Evolutionary conservation across 2,329 filamentous ascomycete genomes (phyloP), one percentile per base, ranked within the genome.

Genomic region (Colletotrichum sp.): DNA sequence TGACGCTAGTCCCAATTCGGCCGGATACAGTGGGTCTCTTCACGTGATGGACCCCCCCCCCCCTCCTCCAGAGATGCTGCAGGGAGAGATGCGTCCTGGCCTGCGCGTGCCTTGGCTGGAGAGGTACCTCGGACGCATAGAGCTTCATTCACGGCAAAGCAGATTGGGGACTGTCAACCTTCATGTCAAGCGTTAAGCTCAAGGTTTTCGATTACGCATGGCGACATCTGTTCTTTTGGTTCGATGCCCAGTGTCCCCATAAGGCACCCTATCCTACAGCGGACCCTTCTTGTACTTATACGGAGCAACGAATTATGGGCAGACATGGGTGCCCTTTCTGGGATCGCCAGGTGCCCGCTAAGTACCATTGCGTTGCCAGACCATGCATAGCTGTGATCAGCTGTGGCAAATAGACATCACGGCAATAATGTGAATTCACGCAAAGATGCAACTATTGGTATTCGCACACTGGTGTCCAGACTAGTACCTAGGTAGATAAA

Each of bases 391-490:
- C n/a, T 52, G 43, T 22, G 43, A n/a, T 22, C 10, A 22, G 43
- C 43, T 13, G 12, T 52, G 43, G n/a, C 43, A 52, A 52, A 52
- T 10, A 52, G 36, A 36, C 30, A 32, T 36, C 58, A 62, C n/a
- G 25, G 12, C n/a, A 27, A 32, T 27, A 30, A 43, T 56, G 8
- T 27, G 61, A 16, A 28, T 39, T 64, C 18, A n/a, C 28, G 58
- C 58, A 25, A 64, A 36, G 28, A 76, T 66, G 74, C 58, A 68
- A 69, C 64, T 74, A 74, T 22, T 76, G 74, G 70, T 76, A 76
- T 76, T 74, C 70, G 60, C 74, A 65, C 65, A 76, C 55, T 28
- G 70, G 70, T 66, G 74, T 74, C 70, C 74, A 76, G 48, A 76
- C 74, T 76, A 76, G 62, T 55, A 72, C 72, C 62, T 67, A 48